phyloP scores from a whole-genome alignment of 345 rosid species.

The Odontarrhena argentea region DNA sequence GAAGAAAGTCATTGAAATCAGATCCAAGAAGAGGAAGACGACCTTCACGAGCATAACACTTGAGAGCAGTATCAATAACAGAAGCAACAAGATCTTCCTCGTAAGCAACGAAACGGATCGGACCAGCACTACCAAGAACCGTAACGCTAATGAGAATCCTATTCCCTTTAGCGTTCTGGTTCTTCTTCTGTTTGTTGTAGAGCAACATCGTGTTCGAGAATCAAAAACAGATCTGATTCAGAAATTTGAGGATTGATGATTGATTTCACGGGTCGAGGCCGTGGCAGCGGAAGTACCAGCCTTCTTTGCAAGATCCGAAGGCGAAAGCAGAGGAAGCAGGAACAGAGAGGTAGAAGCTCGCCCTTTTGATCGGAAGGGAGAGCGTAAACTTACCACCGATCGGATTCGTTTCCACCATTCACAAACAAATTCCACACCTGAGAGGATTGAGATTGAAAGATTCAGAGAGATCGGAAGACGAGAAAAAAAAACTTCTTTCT shows the following conservation, averaged over 20 bases:
- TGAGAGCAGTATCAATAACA: slow-evolving; percentile 80
- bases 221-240: background rate
- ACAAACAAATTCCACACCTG: slow-evolving; percentile 45
- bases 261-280: slow-evolving; percentile 82
- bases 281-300: slow-evolving; percentile 99
- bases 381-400: slow-evolving; percentile 62
- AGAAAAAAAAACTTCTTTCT: background rate
- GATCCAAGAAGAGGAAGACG: slow-evolving; percentile 92
- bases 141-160: slow-evolving; percentile 75
- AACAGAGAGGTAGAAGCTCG: slow-evolving; percentile 60
- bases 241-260: background rate
- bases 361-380: slow-evolving; percentile 82
- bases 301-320: slow-evolving; percentile 98
- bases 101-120: slow-evolving; percentile 85
- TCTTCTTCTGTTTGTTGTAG: slow-evolving; percentile 90
- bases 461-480: background rate
- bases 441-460: background rate
- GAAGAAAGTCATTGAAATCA: slow-evolving; percentile 71
- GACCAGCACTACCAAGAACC: slow-evolving; percentile 92
- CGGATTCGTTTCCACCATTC: slow-evolving; percentile 93
- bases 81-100: slow-evolving; percentile 76
- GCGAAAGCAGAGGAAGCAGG: slow-evolving; percentile 62
- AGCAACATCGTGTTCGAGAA: slow-evolving; percentile 60
- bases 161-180: slow-evolving; percentile 59
- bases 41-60: slow-evolving; percentile 94